These are phyloP conservation scores for Phytophthora macrochlamydospora DNA, from an alignment of 352 stramenopile species.

Conservation along the genomic window DNA sequence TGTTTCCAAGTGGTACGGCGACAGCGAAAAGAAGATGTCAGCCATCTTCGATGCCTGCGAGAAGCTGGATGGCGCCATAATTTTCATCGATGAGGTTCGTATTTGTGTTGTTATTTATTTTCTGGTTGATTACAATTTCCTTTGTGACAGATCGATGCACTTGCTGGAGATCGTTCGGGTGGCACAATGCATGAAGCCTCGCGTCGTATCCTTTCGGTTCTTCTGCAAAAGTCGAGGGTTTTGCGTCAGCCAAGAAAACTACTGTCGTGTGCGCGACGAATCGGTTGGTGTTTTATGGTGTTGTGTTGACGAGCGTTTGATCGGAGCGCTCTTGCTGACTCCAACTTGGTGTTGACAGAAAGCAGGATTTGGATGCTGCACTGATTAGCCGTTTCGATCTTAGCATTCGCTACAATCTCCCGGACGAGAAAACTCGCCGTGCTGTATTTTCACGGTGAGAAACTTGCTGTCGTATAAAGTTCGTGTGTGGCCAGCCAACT, in stretches of 20 bases:
- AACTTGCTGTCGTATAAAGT: not conserved
- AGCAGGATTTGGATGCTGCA: conserved; percentile 92
- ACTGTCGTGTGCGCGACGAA: conserved; percentile 94
- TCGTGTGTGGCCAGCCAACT: too few relatives aligned
- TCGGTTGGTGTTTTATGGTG: conserved; percentile 34
- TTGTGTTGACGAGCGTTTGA: not conserved
- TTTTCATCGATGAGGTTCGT: conserved; percentile 94
- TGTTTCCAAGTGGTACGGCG: conserved; percentile 95
- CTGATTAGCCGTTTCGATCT: conserved; percentile 94
- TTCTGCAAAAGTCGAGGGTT: conserved; percentile 93
- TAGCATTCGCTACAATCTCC: conserved; percentile 92
- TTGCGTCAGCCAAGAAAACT: conserved; percentile 92
- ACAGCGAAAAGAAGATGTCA: conserved; percentile 95
- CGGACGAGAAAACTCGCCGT: conserved; percentile 77
- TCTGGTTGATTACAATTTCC: not conserved
- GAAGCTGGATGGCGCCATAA: conserved; percentile 91
- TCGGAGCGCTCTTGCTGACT: not conserved
- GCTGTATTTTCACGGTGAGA: conserved; percentile 88
- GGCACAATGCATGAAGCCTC: conserved; percentile 94
- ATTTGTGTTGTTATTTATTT: not conserved
- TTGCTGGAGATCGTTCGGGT: conserved; percentile 88
- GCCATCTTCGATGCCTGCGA: conserved; percentile 95
- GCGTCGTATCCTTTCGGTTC: conserved; percentile 89
- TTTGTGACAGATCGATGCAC: conserved; percentile 80
- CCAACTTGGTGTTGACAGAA: conserved; percentile 44